Conservation (phyloP, 2,329 filamentous ascomycete genomes). For the Colletotrichum viniferum region DNA sequence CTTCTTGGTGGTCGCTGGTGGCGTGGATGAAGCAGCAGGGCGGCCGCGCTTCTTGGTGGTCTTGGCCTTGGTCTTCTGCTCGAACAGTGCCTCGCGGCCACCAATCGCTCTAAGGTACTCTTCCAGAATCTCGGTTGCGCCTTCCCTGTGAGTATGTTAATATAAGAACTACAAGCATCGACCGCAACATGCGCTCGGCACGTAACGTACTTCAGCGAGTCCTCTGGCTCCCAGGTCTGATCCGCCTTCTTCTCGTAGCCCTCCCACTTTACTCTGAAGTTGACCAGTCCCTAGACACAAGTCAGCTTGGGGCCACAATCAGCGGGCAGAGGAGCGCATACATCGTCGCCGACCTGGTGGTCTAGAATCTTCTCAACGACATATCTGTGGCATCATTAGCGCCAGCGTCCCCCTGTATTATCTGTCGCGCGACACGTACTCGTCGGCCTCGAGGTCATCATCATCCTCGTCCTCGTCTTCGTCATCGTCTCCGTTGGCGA, state of each 20-base stretch:
- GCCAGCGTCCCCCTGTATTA: not conserved
- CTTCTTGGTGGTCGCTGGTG: conserved; percentile 47
- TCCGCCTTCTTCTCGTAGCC: conserved; percentile 75
- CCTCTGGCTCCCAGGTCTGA: conserved; percentile 79
- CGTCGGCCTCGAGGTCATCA: conserved; percentile 39
- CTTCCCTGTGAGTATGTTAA: conserved; percentile 45
- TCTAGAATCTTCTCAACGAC: conserved; percentile 75
- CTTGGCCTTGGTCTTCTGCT: conserved; percentile 52
- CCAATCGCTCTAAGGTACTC: conserved; percentile 69
- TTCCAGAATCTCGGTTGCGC: conserved; percentile 63
- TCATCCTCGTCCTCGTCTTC: conserved; percentile 45
- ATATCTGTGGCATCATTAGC: conserved; percentile 53
- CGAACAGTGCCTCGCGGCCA: conserved; percentile 62
- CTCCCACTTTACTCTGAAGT: conserved; percentile 81
- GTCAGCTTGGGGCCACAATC: not conserved
- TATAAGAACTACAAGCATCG: not conserved
- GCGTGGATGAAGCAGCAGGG: conserved; percentile 40
- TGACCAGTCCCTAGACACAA: conserved; percentile 48
- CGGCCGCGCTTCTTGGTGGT: conserved; percentile 65
- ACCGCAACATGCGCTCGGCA: not conserved
- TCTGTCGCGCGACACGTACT: conserved; percentile 18
- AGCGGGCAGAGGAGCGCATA: conserved; percentile 32
- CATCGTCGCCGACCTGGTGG: conserved; percentile 65
- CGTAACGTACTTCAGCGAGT: conserved; percentile 63
- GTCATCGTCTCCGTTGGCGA: conserved; percentile 38